Percentiles rank a stretch among this genome's conserved stretches.
Conservation (phyloP, 768 basidiomycete genomes). For the Lactarius hengduanensis region DNA sequence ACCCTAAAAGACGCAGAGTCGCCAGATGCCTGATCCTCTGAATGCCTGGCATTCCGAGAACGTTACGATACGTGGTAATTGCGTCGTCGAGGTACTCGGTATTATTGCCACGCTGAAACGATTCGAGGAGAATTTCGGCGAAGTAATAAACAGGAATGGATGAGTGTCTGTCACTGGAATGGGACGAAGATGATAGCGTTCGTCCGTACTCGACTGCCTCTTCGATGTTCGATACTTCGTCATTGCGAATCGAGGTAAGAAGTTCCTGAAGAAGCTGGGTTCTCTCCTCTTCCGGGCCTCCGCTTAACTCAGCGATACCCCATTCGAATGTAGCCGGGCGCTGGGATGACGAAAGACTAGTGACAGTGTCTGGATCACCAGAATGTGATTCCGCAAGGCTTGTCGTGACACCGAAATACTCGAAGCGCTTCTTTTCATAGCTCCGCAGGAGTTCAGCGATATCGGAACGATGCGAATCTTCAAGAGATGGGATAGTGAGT, state of each 20-base stretch:
- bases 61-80: neutral
- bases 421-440: neutral
- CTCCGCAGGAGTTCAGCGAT: neutral
- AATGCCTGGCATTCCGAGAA: neutral
- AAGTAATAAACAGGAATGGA: neutral
- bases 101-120: neutral
- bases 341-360: neutral
- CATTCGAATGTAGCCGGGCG: neutral
- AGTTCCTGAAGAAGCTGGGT: neutral
- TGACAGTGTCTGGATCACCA: neutral
- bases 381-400: neutral
- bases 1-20: neutral
- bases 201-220: neutral
- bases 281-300: neutral
- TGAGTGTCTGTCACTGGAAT: too few relatives aligned
- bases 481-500: neutral
- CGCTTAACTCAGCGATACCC: neutral
- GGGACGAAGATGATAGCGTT: neutral
- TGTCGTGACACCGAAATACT: neutral
- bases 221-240: neutral
- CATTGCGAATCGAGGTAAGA: neutral
- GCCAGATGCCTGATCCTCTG: rapidly evolving
- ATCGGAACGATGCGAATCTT: neutral
- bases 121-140: neutral
- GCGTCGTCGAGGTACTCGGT: neutral